A percentile compares a stretch with the other conserved stretches of the same genome.
phyloP scores from a whole-genome alignment of 2,329 filamentous ascomycete genomes.

The Venturia pyrina region DNA sequence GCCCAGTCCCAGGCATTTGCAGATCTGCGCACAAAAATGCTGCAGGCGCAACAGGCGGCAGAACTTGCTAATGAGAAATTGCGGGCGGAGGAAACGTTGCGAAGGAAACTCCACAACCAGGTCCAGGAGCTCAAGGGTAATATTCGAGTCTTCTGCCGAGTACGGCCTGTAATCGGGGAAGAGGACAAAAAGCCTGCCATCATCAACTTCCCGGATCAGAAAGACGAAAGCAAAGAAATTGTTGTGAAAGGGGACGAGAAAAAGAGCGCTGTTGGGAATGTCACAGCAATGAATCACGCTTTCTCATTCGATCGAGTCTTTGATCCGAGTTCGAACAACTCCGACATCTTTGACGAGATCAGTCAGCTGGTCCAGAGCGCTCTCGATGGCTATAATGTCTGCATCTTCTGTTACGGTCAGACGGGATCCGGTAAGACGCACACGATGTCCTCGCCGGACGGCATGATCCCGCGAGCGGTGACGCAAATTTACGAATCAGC shows the following conservation, averaged over 20 bases:
- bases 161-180: conserved; percentile 60
- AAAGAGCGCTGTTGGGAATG: conserved; percentile 65
- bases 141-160: conserved; percentile 95
- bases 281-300: conserved; percentile 67
- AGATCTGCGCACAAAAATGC: conserved; percentile 68
- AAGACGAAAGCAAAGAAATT: conserved; percentile 80
- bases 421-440: conserved; percentile 95
- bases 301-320: conserved; percentile 96
- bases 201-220: conserved; percentile 67
- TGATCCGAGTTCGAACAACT: conserved; percentile 63
- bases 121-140: conserved; percentile 97
- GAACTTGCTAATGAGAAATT: conserved; percentile 69
- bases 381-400: conserved; percentile 95
- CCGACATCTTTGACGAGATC: conserved; percentile 89
- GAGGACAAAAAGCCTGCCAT: conserved; percentile 57
- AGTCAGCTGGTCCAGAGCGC: conserved; percentile 94
- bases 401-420: conserved; percentile 97
- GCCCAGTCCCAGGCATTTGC: conserved; percentile 81
- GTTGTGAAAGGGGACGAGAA: conserved; percentile 75
- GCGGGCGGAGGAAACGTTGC: conserved; percentile 80
- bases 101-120: conserved; percentile 90
- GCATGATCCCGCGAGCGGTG: conserved; percentile 91
- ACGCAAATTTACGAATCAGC: conserved; percentile 90
- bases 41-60: conserved; percentile 62
- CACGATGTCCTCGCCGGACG: conserved; percentile 91